Evolutionary conservation across 371 early-diverging fungal genomes (phyloP), one percentile per base, ranked within the genome.

Genomic region (Lichtheimia corymbifera): DNA sequence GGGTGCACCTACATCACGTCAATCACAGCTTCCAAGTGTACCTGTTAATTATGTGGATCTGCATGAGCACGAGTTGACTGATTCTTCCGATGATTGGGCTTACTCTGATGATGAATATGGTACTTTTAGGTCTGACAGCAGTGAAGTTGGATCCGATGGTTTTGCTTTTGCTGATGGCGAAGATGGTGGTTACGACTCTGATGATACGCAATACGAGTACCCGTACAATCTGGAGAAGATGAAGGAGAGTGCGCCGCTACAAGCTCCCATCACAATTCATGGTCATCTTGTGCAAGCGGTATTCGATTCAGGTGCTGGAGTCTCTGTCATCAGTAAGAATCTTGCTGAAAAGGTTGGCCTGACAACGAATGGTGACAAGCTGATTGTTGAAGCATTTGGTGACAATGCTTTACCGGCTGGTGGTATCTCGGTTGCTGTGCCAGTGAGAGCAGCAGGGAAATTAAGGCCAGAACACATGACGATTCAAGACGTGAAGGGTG

Each of bases 281-380:
- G 53, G 50, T 2, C 28, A 52, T 0, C 5, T 50, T 1, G 28
- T 68, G 5, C 27, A 50, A 6, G 62, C 69, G 0, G 54, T 64
- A 17, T 28, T 63, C 5, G 70, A 70, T 30, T 51, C 61, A 11
- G 64, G 70, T 1, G 64, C 64, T 28, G 50, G 63, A 11, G 63
- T 63, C 0, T 66, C 63, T 0, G 61, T 70, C 0, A 53, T 65
- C 2, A 66, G 66, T 6, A 42, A 14, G 11, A 24, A 42, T 0
- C 30, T 66, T 2, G 70, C 66, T 2, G 28, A 63, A 2, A 40
- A 22, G 28, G 17, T 70, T 1, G 35, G 49, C 0, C n/a, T 69
- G 4, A 13, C 3, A 4, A 0, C 53, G 9, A 53, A 44, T 25
- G 25, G 40, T 22, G 40, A 53, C 40, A 49, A 63, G 2, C 11